These are phyloP conservation scores for Penicillium psychrofluorescens DNA, from an alignment of 495 filamentous ascomycete species.

Conservation along the genomic window DNA sequence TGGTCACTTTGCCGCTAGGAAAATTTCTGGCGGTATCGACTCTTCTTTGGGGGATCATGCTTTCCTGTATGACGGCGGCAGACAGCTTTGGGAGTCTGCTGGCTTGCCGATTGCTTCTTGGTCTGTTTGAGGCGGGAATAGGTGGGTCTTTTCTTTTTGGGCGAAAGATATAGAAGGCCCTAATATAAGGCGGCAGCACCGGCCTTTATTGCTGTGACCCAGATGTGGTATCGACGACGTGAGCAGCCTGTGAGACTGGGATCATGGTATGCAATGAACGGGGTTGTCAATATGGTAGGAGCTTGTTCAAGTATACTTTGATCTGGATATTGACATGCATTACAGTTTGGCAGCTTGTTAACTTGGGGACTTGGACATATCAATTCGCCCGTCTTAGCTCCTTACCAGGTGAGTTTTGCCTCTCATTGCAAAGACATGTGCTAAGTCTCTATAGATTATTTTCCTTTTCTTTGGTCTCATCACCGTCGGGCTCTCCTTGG, in stretches of 20 bases:
- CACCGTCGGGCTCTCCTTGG: constrained; percentile 40
- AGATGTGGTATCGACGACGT: constrained; percentile 56
- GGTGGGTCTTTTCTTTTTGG: constrained; percentile 15
- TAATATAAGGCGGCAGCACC: constrained; percentile 32
- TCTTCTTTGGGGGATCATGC: constrained; percentile 49
- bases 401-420: constrained; percentile 40
- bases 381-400: constrained; percentile 39
- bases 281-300: constrained; percentile 44
- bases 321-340: background rate
- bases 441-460: constrained; percentile 32
- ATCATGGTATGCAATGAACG: constrained; percentile 57
- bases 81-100: constrained; percentile 48
- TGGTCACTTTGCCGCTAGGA: constrained; percentile 32
- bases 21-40: constrained; percentile 53
- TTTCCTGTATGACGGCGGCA: constrained; percentile 50
- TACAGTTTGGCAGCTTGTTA: constrained; percentile 40
- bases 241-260: constrained; percentile 53
- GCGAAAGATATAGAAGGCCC: background rate
- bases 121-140: constrained; percentile 52
- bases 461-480: constrained; percentile 48
- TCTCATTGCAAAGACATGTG: constrained; percentile 1
- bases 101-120: constrained; percentile 52
- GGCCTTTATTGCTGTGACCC: constrained; percentile 51
- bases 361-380: constrained; percentile 57
- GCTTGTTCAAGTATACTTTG: background rate